Base-by-base conservation (phyloP, 495 filamentous ascomycete species). In the Aspergillus asperescens region DNA sequence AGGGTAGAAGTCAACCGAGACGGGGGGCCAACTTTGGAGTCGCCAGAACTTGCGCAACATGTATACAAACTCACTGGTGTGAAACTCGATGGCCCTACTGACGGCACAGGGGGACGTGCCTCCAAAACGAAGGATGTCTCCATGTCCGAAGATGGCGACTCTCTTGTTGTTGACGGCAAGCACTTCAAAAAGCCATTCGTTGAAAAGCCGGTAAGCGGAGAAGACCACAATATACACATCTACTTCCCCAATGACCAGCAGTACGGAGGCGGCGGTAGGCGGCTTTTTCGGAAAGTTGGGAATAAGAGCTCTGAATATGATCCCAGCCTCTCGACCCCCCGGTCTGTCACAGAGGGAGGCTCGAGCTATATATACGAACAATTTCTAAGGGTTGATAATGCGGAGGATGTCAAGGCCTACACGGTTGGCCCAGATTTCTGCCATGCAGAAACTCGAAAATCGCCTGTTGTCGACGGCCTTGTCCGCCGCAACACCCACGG, bases 291-390 rank as follows among this genome's bases (percentile, higher is more conserved):
- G 50, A 99, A 99, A 64, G 83, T 99, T 55, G 91, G 90, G 45
- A 97, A 99, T 65, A 99, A 99, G 75, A 95, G 89, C 67, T 95
- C 90, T 4, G 93, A 97, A 66, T 92, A 85, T 55, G 88, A 96
- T 54, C 78, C 85, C 22, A 79, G 78, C 32, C 75, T 97, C 55
- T 75, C 65, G 13, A 67, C 90, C 34, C 94, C 94, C 7, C 75
- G 90, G 35, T 89, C 84, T 34, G 81, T 96, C 52, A 85, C 84
- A 12, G 88, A 96, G 48, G 76, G 77, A 6, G 78, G 77, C 5
- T 79, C 85, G 49, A 95, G 89, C 68, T 99, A 90, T 68, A 80
- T 99, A 45, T 99, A 97, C 62, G 93, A 99, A 59, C 89, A 93
- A 62, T 99, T 99, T 60, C 83, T 99, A 69, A 82, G 88, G 43